Conservation (phyloP, 805 yeast genomes). For the Monosporozyma yasuniensis region DNA sequence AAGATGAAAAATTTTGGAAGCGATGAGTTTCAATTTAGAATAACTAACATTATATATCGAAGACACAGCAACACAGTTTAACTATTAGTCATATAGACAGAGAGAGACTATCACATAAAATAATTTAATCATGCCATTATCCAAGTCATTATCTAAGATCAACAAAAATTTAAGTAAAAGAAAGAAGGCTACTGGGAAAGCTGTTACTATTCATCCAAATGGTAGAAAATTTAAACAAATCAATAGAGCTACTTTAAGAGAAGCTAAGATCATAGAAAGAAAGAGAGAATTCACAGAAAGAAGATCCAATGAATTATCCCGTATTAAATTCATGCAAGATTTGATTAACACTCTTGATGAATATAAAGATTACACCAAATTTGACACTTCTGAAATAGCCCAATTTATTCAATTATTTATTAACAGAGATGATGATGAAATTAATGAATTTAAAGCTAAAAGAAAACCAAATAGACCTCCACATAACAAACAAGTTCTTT, state of each 20-base stretch:
- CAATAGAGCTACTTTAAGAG: constrained; percentile 80
- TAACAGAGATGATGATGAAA: constrained; percentile 65
- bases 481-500: constrained; percentile 53
- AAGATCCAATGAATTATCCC: constrained; percentile 49
- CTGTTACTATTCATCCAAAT: constrained; percentile 54
- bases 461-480: constrained; percentile 89
- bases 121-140: constrained; percentile 28
- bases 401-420: constrained; percentile 53
- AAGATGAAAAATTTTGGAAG: not conserved
- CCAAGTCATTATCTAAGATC: constrained; percentile 29
- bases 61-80: constrained; percentile 1
- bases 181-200: constrained; percentile 21
- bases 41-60: too few relatives aligned
- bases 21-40: constrained; percentile 3
- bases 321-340: constrained; percentile 53
- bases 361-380: constrained; percentile 33
- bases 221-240: constrained; percentile 83
- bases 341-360: constrained; percentile 35
- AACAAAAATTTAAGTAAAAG: constrained; percentile 16
- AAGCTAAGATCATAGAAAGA: constrained; percentile 53
- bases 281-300: constrained; percentile 51
- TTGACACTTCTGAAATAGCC: constrained; percentile 47
- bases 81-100: not conserved
- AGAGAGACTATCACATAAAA: too few relatives aligned
- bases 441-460: constrained; percentile 47